Conservation (phyloP, 805 yeast genomes). For the Saccharomycodes ludwigii region DNA sequence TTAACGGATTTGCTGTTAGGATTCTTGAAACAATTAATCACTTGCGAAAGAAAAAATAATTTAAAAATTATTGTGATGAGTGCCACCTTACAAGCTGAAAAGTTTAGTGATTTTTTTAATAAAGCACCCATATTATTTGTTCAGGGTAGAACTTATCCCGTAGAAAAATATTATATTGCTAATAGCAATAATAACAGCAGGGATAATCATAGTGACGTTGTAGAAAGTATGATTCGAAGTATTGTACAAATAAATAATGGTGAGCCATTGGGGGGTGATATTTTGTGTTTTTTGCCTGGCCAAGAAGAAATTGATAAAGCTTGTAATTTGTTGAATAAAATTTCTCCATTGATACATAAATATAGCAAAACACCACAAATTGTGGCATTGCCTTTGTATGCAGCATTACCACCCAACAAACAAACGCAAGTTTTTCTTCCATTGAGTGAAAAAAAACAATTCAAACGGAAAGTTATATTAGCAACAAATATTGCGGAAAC, state of each 20-base stretch:
- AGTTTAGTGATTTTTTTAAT: slow-evolving; percentile 66
- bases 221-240: slow-evolving; percentile 63
- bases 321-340: slow-evolving; percentile 43
- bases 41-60: slow-evolving; percentile 30
- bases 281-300: slow-evolving; percentile 88
- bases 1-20: slow-evolving; percentile 85
- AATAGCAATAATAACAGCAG: slow-evolving; percentile 6
- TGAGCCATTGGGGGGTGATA: slow-evolving; percentile 72
- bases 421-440: slow-evolving; percentile 73
- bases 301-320: slow-evolving; percentile 95
- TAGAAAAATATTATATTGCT: slow-evolving; percentile 53
- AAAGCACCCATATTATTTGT: slow-evolving; percentile 75
- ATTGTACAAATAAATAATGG: slow-evolving; percentile 67
- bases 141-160: slow-evolving; percentile 85
- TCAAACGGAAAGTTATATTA: slow-evolving; percentile 72
- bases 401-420: slow-evolving; percentile 77
- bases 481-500: slow-evolving; percentile 98
- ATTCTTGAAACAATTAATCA: slow-evolving; percentile 57
- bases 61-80: slow-evolving; percentile 82
- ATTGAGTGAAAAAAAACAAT: slow-evolving; percentile 29
- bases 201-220: slow-evolving; percentile 65
- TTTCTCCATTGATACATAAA: slow-evolving; percentile 55
- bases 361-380: slow-evolving; percentile 46
- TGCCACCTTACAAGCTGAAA: slow-evolving; percentile 84
- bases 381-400: slow-evolving; percentile 78